A percentile compares a stretch with the other conserved stretches of the same genome.
phyloP scores from a whole-genome alignment of 179 eudicot genomes.

The Beta macrorhiza region DNA sequence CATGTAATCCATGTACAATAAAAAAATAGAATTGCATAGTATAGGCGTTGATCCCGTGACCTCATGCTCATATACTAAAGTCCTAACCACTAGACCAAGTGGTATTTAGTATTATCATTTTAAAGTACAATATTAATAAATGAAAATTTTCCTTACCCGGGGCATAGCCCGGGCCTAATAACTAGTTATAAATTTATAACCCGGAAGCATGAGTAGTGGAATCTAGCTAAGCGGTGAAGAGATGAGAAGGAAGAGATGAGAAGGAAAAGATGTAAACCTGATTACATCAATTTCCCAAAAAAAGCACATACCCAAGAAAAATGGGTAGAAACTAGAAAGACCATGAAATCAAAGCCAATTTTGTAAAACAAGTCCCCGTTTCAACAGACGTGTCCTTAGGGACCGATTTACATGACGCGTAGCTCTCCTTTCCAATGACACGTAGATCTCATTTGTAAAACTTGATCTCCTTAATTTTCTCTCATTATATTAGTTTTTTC shows the following conservation, averaged over 20 bases:
- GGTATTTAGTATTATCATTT: no score
- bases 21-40: no score
- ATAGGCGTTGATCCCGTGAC: no score
- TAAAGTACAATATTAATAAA: no score
- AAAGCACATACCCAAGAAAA: not conserved
- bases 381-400: constrained; percentile 19
- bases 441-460: constrained; percentile 2
- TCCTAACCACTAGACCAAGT: no score
- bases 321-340: not conserved
- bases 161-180: no score
- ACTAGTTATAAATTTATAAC: no score
- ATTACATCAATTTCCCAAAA: not conserved
- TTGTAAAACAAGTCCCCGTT: not conserved
- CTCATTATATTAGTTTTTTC: not conserved
- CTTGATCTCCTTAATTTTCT: not conserved
- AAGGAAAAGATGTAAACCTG: not conserved
- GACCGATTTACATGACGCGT: constrained; percentile 16
- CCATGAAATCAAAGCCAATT: no score
- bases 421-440: not conserved
- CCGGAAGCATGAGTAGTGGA: no score
- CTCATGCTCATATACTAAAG: no score
- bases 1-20: no score
- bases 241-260: not conserved
- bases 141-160: no score
- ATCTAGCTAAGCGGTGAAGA: not conserved